Evolutionary conservation across 257 asterid genomes (phyloP), one percentile per base, ranked within the genome.

Genomic region (Haberlea rhodopensis): DNA sequence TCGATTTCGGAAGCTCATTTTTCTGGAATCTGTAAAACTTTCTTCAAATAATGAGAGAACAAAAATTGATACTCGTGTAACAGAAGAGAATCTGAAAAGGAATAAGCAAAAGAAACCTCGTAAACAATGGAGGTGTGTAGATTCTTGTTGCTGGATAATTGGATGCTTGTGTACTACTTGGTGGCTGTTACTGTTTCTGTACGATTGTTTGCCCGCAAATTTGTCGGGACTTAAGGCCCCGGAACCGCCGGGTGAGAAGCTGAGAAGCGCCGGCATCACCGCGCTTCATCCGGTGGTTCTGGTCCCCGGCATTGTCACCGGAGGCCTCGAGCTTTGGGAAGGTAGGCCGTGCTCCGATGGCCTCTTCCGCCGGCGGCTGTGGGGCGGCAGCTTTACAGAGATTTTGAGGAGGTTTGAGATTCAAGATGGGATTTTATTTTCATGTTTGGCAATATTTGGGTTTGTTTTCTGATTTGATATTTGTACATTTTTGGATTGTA

Each of bases 251-350:
- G 95, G 96, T 5, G 76, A 60, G 7, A 45, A 87, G 79, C 85
- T 88, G 70, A 76, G 79, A 29, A 79, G 88, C 5, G 80, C 80
- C 0, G 96, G 96, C 9, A 45, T 84, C 60, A 37, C 84, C 5
- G 84, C 89, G 0, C 73, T 62, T 48, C 98, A 91, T 65, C 98
- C 98, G 13, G 86, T 91, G 22, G 88, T 91, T 49, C 65, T 91
- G 68, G 94, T 88, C 53, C 95, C 98, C 23, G 96, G 96, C 73
- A 86, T 88, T 80, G 87, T 91, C 68, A 91, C 98, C 22, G 96
- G 96, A 0, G 96, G 95, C 4, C 94, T 91, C 15, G 98, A 88
- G 85, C 91, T 91, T 7, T 88, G 98, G 98, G 96, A 91, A 73
- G 98, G 98, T 5, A 60, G 84, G 74, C 94, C 98, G 5, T 91